Conservation (phyloP, 805 yeast genomes). For the Cyberlindnera mrakii region DNA sequence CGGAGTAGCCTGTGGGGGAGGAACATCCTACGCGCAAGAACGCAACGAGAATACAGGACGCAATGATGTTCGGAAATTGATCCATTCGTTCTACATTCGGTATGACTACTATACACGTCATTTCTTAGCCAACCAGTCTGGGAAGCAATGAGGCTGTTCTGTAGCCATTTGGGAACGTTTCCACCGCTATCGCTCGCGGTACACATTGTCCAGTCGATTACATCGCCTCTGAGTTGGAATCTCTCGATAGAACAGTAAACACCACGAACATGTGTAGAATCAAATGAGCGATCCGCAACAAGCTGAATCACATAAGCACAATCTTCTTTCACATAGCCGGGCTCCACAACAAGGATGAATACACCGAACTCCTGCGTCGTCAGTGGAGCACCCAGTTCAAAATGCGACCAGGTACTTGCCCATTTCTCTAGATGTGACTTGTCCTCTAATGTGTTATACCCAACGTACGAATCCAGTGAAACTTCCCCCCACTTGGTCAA, state of each 20-base stretch:
- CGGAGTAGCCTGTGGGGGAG: no score
- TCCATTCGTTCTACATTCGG: no score
- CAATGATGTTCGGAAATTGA: no score
- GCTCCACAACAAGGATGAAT: slow-evolving; percentile 25
- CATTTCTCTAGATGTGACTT: slow-evolving; percentile 16
- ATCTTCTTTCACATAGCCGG: slow-evolving; percentile 19
- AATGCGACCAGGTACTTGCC: slow-evolving; percentile 27
- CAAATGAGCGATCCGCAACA: slow-evolving; percentile 23
- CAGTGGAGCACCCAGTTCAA: slow-evolving; percentile 31
- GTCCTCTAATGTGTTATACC: slow-evolving; percentile 6
- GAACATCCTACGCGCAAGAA: no score
- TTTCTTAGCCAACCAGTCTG: slow-evolving; percentile 20
- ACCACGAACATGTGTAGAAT: slow-evolving; percentile 25
- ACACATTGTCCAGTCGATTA: slow-evolving; percentile 31
- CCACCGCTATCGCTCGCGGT: slow-evolving; percentile 37
- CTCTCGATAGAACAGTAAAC: slow-evolving; percentile 32
- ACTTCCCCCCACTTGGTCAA: slow-evolving; percentile 22
- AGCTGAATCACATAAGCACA: slow-evolving; percentile 28
- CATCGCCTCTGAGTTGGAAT: slow-evolving; percentile 13
- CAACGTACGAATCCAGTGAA: slow-evolving; percentile 17
- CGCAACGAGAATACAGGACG: no score
- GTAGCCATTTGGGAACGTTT: slow-evolving; percentile 33
- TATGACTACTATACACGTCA: neutral
- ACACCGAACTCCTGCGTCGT: slow-evolving; percentile 32
- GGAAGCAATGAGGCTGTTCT: slow-evolving; percentile 33